Conservation (phyloP, 2,329 filamentous ascomycete species). For the Fusarium brevicatenulatum region DNA sequence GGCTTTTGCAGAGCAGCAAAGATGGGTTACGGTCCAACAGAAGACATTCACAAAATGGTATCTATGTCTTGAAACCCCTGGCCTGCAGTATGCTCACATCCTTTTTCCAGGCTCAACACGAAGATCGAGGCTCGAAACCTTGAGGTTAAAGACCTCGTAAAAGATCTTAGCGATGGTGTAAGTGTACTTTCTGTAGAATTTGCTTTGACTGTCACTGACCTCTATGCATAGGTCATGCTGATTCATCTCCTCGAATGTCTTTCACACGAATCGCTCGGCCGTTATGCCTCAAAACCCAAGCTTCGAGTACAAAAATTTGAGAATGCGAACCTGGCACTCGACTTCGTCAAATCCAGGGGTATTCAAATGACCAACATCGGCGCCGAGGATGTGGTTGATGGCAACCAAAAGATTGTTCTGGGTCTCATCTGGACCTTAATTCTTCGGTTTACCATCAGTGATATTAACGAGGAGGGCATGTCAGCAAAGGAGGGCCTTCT, state of each 20-base stretch:
- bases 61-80: background rate
- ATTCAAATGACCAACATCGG: constrained; percentile 99
- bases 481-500: constrained; percentile 96
- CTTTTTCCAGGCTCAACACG: constrained; percentile 82
- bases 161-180: constrained; percentile 93
- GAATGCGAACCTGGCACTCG: constrained; percentile 94
- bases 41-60: constrained; percentile 99
- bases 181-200: constrained; percentile 51
- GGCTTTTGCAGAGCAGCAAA: constrained; percentile 72
- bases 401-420: constrained; percentile 96
- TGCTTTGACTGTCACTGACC: background rate
- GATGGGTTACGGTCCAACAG: constrained; percentile 86
- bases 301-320: constrained; percentile 96
- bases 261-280: constrained; percentile 91
- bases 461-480: constrained; percentile 98
- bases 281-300: constrained; percentile 96
- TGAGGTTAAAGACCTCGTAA: constrained; percentile 86
- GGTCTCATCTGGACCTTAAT: constrained; percentile 99
- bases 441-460: constrained; percentile 96
- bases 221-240: constrained; percentile 77
- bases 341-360: constrained; percentile 89
- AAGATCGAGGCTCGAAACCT: constrained; percentile 84
- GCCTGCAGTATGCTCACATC: background rate
- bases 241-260: constrained; percentile 98
- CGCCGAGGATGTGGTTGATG: constrained; percentile 97